Evolutionary conservation across 129 eudicot species (phyloP).

Genomic region (Kitagawia praeruptora): DNA sequence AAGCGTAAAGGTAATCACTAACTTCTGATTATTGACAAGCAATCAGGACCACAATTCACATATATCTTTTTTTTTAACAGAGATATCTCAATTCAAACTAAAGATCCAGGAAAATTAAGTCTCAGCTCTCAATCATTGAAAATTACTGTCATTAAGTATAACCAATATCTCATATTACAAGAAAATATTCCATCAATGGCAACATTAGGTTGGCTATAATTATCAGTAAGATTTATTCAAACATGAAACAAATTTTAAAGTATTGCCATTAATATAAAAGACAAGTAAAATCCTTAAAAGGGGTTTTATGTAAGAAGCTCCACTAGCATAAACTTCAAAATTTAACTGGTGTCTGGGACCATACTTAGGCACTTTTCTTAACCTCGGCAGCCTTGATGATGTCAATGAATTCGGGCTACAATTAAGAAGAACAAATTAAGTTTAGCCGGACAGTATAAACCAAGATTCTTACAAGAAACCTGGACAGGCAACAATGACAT

Average conservation of each 20-base stretch:
- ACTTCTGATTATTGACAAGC: neutral
- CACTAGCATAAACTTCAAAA: conserved; percentile 28
- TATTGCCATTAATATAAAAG: conserved; percentile 3
- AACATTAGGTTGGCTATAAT: neutral
- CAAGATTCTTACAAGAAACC: neutral
- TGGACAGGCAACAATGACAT: neutral
- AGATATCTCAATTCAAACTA: neutral
- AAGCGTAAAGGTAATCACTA: neutral
- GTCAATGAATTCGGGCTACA: conserved; percentile 86
- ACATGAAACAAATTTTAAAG: conserved; percentile 10
- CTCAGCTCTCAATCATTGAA: neutral
- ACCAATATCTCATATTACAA: neutral
- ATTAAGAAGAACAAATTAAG: neutral
- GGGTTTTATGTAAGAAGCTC: conserved; percentile 10
- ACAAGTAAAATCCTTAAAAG: neutral
- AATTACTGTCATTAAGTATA: neutral
- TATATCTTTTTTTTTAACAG: neutral
- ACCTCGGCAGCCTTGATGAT: conserved; percentile 89
- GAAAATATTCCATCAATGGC: neutral
- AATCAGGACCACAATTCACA: neutral
- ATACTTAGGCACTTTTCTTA: conserved; percentile 52
- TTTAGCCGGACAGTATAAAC: neutral
- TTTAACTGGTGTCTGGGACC: neutral
- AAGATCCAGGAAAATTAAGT: neutral
- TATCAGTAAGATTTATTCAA: conserved; percentile 14